A percentile compares a stretch with the other conserved stretches of the same genome.
These are phyloP conservation scores for Nemania sp. DNA, from an alignment of 2,329 filamentous ascomycete species.

Conservation along the genomic window DNA sequence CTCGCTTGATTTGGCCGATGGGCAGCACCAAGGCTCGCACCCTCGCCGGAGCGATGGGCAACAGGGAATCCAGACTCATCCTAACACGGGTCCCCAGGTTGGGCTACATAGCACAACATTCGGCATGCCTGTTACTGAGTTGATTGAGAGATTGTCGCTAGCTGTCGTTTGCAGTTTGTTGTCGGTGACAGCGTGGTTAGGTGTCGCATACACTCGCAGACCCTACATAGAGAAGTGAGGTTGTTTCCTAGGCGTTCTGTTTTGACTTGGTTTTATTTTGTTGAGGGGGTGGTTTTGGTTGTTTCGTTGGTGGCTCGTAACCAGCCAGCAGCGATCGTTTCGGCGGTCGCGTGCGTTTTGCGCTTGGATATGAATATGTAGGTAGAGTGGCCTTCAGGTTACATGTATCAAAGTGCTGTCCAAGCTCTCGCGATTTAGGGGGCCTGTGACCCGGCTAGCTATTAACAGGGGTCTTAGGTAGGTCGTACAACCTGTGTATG, in stretches of 20 bases:
- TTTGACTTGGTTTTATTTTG: too few species aligned
- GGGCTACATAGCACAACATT: constrained; percentile 46
- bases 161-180: constrained; percentile 14
- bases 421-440: neutral
- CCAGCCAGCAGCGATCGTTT: neutral
- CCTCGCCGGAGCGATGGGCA: constrained; percentile 90
- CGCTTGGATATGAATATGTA: constrained; percentile 5
- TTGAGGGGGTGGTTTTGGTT: too few species aligned
- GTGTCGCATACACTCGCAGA: constrained; percentile 19
- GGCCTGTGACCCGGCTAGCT: too few species aligned
- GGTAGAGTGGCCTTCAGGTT: constrained; percentile 3
- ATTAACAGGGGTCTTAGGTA: too few species aligned
- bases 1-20: constrained; percentile 84
- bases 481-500: too few species aligned
- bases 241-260: too few species aligned
- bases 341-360: neutral
- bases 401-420: neutral
- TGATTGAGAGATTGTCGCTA: constrained; percentile 6
- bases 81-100: constrained; percentile 60
- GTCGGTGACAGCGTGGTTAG: constrained; percentile 3
- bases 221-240: neutral
- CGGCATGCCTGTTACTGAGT: constrained; percentile 43
- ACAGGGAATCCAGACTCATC: constrained; percentile 90
- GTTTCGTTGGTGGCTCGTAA: too few species aligned
- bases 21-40: constrained; percentile 89